Evolutionary conservation across 2,329 filamentous ascomycete species (phyloP), one percentile per base, ranked within the genome.

Genomic region (Ascochyta koolunga): DNA sequence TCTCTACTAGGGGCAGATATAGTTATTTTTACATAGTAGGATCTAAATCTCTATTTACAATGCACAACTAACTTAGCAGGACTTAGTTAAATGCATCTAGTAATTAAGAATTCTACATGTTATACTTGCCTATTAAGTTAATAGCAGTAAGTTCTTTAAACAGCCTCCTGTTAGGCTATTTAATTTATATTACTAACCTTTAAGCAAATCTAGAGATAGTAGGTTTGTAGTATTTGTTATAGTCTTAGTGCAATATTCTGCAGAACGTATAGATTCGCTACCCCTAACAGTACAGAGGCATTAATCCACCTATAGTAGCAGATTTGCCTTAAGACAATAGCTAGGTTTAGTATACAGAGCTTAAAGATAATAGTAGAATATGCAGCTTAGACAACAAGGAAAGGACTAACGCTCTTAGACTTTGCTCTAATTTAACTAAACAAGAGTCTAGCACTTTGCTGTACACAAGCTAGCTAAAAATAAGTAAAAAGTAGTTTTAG

Each of bases 21-120:
- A 40, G 72, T 69, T 6, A 58, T 79, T 16, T 79, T 80, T 50
- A 73, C 73, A 6, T 79, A 73, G 78, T 29, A 11, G 18, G 52
- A 27, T 50, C 15, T 29, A 46, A 21, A 15, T 39, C 37, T 39
- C 22, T 15, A 24, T 13, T n/a, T 16, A 25, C 11, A 24, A 27
- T 39, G 15, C 37, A 39, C 37, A 6, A 39, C 19, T 39, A 32
- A n/a, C 21, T 47, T 9, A 38, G 42, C n/a, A 55, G 10, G 41
- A 55, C 52, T 21, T 55, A 19, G 52, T 37, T 55, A 32, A 55
- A 55, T 29, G 76, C 71, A 3, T 79, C 77, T 74, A 61, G 77
- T 48, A 80, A 79, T 50, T 70, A 76, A 50, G 77, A 79, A 50
- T 73, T 77, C 59, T 75, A 73, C 50, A 77, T 77, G 75, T 75